Evolutionary conservation across 2,329 filamentous ascomycete genomes (phyloP), one percentile per base, ranked within the genome.

Genomic region (Sporothrix humicola): DNA sequence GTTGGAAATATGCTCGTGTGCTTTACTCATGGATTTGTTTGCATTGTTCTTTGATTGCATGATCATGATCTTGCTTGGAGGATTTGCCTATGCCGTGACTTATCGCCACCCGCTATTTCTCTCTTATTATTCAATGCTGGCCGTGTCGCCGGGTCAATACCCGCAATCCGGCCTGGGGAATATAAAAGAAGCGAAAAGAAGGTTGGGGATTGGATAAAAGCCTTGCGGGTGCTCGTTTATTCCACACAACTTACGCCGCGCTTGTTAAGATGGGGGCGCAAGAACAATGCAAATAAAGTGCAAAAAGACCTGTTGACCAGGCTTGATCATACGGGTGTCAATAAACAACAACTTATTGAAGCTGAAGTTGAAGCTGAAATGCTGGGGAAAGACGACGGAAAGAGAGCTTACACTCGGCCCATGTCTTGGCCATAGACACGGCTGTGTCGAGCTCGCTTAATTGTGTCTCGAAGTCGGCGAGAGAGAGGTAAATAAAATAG

Each of bases 71-170:
- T 31, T 58, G 23, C 31, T 58, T 58, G 23, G 23, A 31, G 56
- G 56, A 13, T 15, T 1, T 37, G 23, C 56, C 23, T 31, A 26
- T 58, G 56, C 56, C 56, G 56, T 58, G 12, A 31, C 31, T 12
- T 12, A 8, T 56, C 12, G 54, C 54, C 54, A 26, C 54, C 12
- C 31, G 7, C 10, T 56, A 52, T 52, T 52, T 15, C n/a, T 23
- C n/a, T 54, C 52, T 54, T 15, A 2, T 37, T 37, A 37, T 37
- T 20, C n/a, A 13, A 7, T 58, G 56, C 56, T 58, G 59, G 37
- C 59, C 58, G 15, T 42, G 58, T 61, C 58, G 58, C 58, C 26
- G 58, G 58, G 58, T 61, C 58, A 42, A 61, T 44, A 44, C 31
- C 59, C 59, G 59, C 31, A 12, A 37, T 42, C 17, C 59, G 37